phyloP scores from a whole-genome alignment of 1,284 basidiomycete genomes.

The Athelia psychrophila region DNA sequence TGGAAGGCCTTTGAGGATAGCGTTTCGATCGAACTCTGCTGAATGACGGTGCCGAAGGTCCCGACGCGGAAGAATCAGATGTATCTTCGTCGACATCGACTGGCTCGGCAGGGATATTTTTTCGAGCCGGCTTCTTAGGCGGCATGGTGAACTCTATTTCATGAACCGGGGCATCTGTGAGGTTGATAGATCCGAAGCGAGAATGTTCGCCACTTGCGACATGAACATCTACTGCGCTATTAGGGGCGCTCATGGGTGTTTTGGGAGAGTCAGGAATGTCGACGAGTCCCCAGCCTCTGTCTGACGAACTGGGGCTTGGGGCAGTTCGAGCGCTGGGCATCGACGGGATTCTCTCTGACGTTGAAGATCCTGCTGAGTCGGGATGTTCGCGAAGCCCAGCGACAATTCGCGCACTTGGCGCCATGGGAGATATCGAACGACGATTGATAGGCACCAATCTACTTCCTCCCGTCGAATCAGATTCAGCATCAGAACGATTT shows the following conservation, averaged over 20 bases:
- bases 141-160: slow-evolving; percentile 26
- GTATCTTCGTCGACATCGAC: slow-evolving; percentile 31
- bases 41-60: slow-evolving; percentile 23
- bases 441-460: slow-evolving; percentile 61
- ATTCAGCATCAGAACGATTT: slow-evolving; percentile 35
- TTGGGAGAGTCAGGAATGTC: slow-evolving; percentile 37
- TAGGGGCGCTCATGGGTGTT: slow-evolving; percentile 32
- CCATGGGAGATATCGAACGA: slow-evolving; percentile 70
- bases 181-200: slow-evolving; percentile 10
- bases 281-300: slow-evolving; percentile 30
- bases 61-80: slow-evolving; percentile 45
- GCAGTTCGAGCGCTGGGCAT: slow-evolving; percentile 1
- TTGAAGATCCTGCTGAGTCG: not conserved
- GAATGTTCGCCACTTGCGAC: slow-evolving; percentile 11
- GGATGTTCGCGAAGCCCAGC: slow-evolving; percentile 12
- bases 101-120: slow-evolving; percentile 33
- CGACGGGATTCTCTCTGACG: slow-evolving; percentile 9
- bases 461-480: slow-evolving; percentile 55
- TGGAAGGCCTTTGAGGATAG: slow-evolving; percentile 39
- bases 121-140: slow-evolving; percentile 27
- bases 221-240: slow-evolving; percentile 10
- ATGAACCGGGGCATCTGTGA: slow-evolving; percentile 20
- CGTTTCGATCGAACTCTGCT: slow-evolving; percentile 50
- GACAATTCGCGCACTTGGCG: slow-evolving; percentile 42
- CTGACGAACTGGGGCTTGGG: slow-evolving; percentile 14